phyloP scores from a whole-genome alignment of 352 stramenopile genomes.

The Achlya hypogyna region DNA sequence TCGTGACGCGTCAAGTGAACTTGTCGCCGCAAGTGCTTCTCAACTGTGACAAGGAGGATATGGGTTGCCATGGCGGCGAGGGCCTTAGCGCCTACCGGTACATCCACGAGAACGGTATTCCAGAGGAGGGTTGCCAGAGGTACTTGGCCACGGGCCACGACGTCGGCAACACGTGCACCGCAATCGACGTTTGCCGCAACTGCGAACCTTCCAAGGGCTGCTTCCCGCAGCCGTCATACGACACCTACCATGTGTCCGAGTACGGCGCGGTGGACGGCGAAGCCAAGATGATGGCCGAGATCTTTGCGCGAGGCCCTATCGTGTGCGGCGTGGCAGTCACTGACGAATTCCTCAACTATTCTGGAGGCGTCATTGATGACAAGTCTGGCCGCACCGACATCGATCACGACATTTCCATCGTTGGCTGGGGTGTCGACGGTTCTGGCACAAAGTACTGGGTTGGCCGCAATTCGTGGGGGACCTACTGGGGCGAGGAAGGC shows the following conservation, averaged over 20 bases:
- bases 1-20: conserved; percentile 70
- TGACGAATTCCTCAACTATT: conserved; percentile 85
- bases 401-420: conserved; percentile 92
- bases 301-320: conserved; percentile 92
- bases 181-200: conserved; percentile 89
- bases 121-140: conserved; percentile 91
- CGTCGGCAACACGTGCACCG: conserved; percentile 78
- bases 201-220: conserved; percentile 75
- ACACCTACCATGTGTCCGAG: conserved; percentile 93
- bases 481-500: conserved; percentile 92
- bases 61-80: conserved; percentile 89
- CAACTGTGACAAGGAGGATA: conserved; percentile 82
- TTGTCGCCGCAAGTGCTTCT: conserved; percentile 78
- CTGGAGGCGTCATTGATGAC: conserved; percentile 88
- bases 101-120: conserved; percentile 86
- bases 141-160: conserved; percentile 90
- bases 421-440: conserved; percentile 90
- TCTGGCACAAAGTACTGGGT: conserved; percentile 89
- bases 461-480: conserved; percentile 92
- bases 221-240: conserved; percentile 86
- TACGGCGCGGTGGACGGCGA: conserved; percentile 88
- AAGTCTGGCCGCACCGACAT: conserved; percentile 67
- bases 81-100: conserved; percentile 88
- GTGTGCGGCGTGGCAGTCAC: conserved; percentile 90
- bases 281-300: conserved; percentile 93